A percentile compares a stretch with the other conserved stretches of the same genome.
Conservation (phyloP, 768 basidiomycete genomes). For the Panaeolus papilionaceus region DNA sequence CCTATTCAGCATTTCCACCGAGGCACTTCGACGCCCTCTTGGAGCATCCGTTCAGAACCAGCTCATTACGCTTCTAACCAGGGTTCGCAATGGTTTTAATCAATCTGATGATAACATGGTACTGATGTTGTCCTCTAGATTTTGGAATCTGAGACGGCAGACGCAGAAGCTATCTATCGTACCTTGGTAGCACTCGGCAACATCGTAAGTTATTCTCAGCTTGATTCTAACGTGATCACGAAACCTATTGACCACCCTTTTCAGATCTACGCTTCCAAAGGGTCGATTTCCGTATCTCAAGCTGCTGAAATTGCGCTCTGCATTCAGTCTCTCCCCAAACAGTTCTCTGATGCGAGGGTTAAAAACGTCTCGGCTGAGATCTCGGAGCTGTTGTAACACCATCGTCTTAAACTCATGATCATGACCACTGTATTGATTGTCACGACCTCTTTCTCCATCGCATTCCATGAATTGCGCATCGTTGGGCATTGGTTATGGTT, state of each 20-base stretch:
- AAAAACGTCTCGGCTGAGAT: conserved; percentile 58
- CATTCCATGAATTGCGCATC: background rate
- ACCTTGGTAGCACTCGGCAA: conserved; percentile 78
- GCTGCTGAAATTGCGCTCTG: conserved; percentile 45
- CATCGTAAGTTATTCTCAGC: conserved; percentile 48
- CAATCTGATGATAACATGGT: background rate
- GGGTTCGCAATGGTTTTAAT: conserved; percentile 19
- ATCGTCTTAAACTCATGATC: background rate
- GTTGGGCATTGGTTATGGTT: background rate
- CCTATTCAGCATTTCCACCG: conserved; percentile 67
- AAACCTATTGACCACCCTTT: background rate
- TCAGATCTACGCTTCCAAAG: conserved; percentile 58
- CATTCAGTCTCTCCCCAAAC: conserved; percentile 44
- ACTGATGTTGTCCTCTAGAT: conserved; percentile 39
- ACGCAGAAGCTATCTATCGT: conserved; percentile 76
- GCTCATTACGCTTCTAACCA: conserved; percentile 47
- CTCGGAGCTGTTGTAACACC: conserved; percentile 41
- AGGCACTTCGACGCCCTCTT: conserved; percentile 51
- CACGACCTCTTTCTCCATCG: background rate
- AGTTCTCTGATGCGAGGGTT: conserved; percentile 67
- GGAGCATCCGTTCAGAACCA: conserved; percentile 44
- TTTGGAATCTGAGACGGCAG: conserved; percentile 54
- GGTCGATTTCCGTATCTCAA: conserved; percentile 45
- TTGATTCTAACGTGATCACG: background rate
- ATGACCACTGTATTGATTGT: background rate